Percentiles rank a stretch among this genome's conserved stretches.
Evolutionary conservation across 2,329 filamentous ascomycete species (phyloP).

Genomic region (Alternaria triticimaculans): DNA sequence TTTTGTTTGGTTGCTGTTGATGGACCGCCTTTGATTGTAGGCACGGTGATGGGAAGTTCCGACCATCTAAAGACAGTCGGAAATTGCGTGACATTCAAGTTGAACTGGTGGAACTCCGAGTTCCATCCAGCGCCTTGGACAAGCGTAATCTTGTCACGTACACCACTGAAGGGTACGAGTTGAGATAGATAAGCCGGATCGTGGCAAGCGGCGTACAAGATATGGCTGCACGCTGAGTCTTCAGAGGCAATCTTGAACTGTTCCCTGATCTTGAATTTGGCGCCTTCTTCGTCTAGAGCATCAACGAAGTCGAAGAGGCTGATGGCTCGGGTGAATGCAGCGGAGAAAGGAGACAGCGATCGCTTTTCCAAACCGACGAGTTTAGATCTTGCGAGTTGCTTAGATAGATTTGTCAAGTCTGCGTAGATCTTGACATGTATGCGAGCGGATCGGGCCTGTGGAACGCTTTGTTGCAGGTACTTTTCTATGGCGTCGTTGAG

Average conservation of each 20-base stretch:
- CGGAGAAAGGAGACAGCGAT: conserved; percentile 62
- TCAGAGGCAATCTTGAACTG: conserved; percentile 61
- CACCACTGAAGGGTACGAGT: conserved; percentile 60
- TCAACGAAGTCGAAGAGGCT: conserved; percentile 68
- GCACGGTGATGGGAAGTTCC: conserved; percentile 10
- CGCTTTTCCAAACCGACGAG: conserved; percentile 62
- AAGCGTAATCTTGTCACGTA: conserved; percentile 62
- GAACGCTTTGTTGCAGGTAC: conserved; percentile 28
- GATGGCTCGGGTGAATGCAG: conserved; percentile 64
- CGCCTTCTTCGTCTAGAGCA: conserved; percentile 65
- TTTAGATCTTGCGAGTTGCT: conserved; percentile 57
- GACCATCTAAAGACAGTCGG: conserved; percentile 59
- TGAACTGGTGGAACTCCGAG: conserved; percentile 60
- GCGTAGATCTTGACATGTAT: conserved; percentile 64
- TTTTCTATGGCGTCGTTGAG: conserved; percentile 60
- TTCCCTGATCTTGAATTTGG: conserved; percentile 65
- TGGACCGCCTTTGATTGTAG: conserved; percentile 9
- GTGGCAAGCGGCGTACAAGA: conserved; percentile 69
- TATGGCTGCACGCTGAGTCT: conserved; percentile 68
- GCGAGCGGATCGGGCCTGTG: conserved; percentile 56
- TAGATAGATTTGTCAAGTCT: conserved; percentile 62
- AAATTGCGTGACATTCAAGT: conserved; percentile 59
- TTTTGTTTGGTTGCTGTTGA: conserved; percentile 6
- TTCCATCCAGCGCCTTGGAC: conserved; percentile 61
- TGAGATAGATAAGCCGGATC: conserved; percentile 65